Evolutionary conservation across 2,329 filamentous ascomycete species (phyloP).

Genomic region (Sporothrix variecibatus): DNA sequence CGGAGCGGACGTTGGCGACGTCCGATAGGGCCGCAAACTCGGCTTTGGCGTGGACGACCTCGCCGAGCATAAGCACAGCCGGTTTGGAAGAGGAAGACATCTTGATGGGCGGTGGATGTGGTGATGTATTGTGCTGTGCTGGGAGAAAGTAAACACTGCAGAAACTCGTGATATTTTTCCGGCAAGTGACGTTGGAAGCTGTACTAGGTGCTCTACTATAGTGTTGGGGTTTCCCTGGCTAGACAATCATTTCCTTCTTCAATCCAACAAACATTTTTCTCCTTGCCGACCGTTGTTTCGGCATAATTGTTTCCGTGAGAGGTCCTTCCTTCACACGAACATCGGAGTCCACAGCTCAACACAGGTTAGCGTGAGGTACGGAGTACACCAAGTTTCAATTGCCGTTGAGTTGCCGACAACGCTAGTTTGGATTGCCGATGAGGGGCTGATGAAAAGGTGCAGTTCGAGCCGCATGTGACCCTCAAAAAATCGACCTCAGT

Average conservation of each 20-base stretch:
- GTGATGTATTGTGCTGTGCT: neutral
- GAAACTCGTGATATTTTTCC: neutral
- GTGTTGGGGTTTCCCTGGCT: no score
- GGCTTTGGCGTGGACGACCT: slow-evolving; percentile 10
- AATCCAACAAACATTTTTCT: no score
- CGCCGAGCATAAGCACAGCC: slow-evolving; percentile 22
- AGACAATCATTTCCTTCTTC: neutral
- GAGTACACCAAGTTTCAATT: neutral
- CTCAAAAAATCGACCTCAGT: neutral
- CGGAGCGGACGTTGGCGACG: slow-evolving; percentile 12
- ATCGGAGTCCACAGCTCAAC: neutral
- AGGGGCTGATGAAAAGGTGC: neutral
- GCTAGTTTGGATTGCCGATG: neutral
- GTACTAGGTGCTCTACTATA: neutral
- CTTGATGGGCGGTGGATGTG: neutral
- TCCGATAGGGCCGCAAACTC: slow-evolving; percentile 11
- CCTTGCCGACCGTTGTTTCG: neutral
- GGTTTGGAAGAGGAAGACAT: slow-evolving; percentile 1
- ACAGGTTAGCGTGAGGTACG: neutral
- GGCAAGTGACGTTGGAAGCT: neutral
- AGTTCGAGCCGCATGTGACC: neutral
- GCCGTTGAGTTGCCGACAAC: neutral
- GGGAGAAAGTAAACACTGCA: neutral
- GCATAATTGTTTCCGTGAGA: neutral
- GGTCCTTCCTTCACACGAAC: neutral